These are phyloP conservation scores for Sugiyamaella castrensis DNA, from an alignment of 1,139 yeast species.

Conservation along the genomic window DNA sequence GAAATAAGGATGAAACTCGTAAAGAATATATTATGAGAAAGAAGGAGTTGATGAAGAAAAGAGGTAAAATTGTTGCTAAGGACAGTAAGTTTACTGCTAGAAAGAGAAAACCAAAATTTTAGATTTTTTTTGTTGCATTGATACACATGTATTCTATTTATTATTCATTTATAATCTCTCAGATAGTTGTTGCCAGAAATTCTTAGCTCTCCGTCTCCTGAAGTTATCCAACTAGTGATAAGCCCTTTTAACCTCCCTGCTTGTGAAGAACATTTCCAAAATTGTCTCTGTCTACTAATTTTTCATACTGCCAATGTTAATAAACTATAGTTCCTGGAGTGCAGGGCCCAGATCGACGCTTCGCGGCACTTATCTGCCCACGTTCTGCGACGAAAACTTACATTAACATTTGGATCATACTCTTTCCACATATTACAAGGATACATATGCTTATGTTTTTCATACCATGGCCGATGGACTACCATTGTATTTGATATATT, in stretches of 20 bases:
- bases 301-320: conserved; percentile 14
- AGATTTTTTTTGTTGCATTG: conserved; percentile 9
- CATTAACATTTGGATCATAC: conserved; percentile 28
- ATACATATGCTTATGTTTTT: conserved; percentile 30
- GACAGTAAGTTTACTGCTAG: conserved; percentile 94
- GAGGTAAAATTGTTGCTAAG: conserved; percentile 84
- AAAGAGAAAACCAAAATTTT: conserved; percentile 84
- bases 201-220: no score
- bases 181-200: not conserved
- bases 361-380: no score
- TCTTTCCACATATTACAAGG: conserved; percentile 32
- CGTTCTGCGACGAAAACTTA: no score
- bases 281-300: conserved; percentile 15
- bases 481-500: conserved; percentile 19
- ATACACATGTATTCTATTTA: not conserved
- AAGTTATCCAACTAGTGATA: no score
- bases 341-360: no score
- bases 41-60: conserved; percentile 88
- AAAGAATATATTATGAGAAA: conserved; percentile 84
- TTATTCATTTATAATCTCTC: not conserved
- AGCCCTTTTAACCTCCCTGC: conserved; percentile 1
- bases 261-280: conserved; percentile 15
- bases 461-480: conserved; percentile 29
- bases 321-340: not conserved
- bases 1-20: conserved; percentile 63